Percentiles rank a stretch among this genome's conserved stretches.
phyloP scores from a whole-genome alignment of 176 grass and related monocot genomes.

The Luzula sylvatica region DNA sequence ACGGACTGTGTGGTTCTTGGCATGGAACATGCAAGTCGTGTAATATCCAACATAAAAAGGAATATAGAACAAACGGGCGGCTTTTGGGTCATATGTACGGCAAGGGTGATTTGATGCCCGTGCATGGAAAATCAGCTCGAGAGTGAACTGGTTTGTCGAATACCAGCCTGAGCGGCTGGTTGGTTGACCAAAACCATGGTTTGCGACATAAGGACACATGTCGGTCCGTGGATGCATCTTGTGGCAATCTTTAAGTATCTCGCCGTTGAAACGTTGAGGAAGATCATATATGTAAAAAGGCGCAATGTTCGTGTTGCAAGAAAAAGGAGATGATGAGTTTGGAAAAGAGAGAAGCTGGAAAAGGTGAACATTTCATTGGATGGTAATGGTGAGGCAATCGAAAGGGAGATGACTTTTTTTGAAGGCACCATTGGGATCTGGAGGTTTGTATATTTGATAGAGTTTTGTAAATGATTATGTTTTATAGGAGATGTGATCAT shows the following conservation, averaged over 20 bases:
- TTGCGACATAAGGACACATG: conserved; percentile 22
- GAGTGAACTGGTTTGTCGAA: conserved; percentile 26
- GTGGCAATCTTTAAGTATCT: conserved; percentile 13
- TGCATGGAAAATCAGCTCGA: conserved; percentile 29
- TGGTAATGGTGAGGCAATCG: too few species aligned
- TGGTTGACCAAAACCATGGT: conserved; percentile 18
- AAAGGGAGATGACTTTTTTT: too few species aligned
- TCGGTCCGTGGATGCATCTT: neutral
- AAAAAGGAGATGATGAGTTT: too few species aligned
- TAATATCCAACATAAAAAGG: conserved; percentile 20
- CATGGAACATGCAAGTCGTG: neutral
- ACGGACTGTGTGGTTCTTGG: neutral
- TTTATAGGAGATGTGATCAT: too few species aligned
- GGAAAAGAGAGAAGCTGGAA: too few species aligned
- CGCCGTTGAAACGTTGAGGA: conserved; percentile 22
- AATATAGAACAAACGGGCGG: conserved; percentile 15
- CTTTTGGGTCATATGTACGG: conserved; percentile 8
- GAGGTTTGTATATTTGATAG: too few species aligned
- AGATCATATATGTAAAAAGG: conserved; percentile 21
- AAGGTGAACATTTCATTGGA: too few species aligned
- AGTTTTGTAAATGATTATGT: too few species aligned
- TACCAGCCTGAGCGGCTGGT: conserved; percentile 20
- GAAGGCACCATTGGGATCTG: too few species aligned
- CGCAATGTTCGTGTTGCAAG: neutral
- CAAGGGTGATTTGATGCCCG: conserved; percentile 32